A percentile compares a stretch with the other conserved stretches of the same genome.
Evolutionary conservation across 2,329 filamentous ascomycete genomes (phyloP).

Genomic region (Fusarium continuum): DNA sequence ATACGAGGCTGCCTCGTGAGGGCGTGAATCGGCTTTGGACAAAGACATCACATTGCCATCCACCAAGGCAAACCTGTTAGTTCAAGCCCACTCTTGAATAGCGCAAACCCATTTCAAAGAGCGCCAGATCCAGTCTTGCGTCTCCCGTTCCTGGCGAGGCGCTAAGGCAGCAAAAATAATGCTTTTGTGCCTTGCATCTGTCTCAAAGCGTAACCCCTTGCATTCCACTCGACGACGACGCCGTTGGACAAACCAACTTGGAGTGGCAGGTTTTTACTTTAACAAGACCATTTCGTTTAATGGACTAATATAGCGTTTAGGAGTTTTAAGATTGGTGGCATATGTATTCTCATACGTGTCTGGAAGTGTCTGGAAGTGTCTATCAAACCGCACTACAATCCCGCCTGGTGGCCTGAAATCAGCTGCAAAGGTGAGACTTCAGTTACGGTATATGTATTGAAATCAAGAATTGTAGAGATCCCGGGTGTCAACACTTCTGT

Average conservation of each 20-base stretch:
- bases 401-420: no score
- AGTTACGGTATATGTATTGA: no score
- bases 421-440: no score
- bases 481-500: no score
- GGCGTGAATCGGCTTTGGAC: neutral
- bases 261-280: neutral
- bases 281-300: no score
- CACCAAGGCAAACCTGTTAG: neutral
- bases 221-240: conserved; percentile 12
- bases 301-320: neutral
- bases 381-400: no score
- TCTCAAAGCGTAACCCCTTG: neutral
- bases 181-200: conserved; percentile 8
- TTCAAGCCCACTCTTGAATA: neutral
- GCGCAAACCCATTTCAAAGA: neutral
- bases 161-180: conserved; percentile 6
- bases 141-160: conserved; percentile 17
- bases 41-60: neutral
- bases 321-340: neutral
- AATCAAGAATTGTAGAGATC: no score
- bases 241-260: neutral
- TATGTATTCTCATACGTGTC: neutral
- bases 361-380: no score
- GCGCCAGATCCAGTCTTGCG: neutral
- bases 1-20: neutral